Percentiles rank a stretch among this genome's conserved stretches.
phyloP scores from a whole-genome alignment of 2,329 filamentous ascomycete genomes.

The Cladosporium phlei region DNA sequence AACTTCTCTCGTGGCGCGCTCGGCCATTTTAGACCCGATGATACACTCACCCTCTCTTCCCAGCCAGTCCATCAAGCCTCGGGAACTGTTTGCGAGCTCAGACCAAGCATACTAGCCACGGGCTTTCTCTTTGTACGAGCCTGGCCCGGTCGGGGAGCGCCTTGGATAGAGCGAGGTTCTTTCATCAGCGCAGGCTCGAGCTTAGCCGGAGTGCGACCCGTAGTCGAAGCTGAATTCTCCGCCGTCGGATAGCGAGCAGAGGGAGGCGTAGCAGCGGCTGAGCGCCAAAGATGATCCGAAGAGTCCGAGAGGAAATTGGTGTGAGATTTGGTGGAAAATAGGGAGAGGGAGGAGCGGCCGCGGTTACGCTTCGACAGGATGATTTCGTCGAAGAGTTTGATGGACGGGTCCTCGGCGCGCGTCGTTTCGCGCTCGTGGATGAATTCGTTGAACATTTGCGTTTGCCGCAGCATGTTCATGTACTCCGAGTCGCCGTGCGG shows the following conservation, averaged over 20 bases:
- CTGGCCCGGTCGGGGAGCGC: conserved; percentile 62
- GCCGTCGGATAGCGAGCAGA: conserved; percentile 50
- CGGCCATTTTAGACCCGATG: no score
- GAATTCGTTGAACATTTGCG: conserved; percentile 63
- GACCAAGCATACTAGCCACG: conserved; percentile 38
- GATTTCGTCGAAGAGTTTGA: conserved; percentile 79
- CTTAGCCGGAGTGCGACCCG: conserved; percentile 67
- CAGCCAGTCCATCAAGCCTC: background rate
- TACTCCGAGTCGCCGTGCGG: conserved; percentile 62
- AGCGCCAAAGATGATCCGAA: conserved; percentile 74
- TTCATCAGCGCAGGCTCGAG: conserved; percentile 85
- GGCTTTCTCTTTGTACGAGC: conserved; percentile 47
- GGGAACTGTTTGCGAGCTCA: conserved; percentile 21
- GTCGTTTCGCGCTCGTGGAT: conserved; percentile 73
- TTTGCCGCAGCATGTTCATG: conserved; percentile 58
- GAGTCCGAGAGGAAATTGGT: conserved; percentile 66
- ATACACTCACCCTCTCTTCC: no score
- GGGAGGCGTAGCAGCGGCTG: conserved; percentile 54
- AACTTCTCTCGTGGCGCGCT: no score
- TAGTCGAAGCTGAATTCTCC: conserved; percentile 56
- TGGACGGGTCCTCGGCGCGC: conserved; percentile 56
- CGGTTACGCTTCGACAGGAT: conserved; percentile 72
- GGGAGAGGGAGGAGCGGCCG: conserved; percentile 58
- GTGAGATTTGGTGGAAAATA: conserved; percentile 57
- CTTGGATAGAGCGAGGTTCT: conserved; percentile 84